phyloP scores from a whole-genome alignment of 2,329 filamentous ascomycete genomes.

The Sphaerulina musiva region DNA sequence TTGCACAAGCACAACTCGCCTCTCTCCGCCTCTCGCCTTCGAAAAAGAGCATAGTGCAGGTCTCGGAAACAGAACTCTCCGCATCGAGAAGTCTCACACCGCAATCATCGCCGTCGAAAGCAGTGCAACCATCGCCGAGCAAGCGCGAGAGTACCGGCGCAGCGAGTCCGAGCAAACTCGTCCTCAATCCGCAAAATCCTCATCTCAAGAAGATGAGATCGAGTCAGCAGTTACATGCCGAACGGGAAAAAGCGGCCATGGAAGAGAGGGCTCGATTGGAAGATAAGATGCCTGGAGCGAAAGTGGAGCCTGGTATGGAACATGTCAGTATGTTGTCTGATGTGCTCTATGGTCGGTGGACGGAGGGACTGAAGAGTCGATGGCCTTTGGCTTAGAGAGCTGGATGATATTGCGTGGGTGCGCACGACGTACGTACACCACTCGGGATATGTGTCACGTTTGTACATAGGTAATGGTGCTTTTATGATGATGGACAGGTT shows the following conservation, averaged over 20 bases:
- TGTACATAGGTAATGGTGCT: too few relatives aligned
- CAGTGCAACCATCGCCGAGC: conserved; percentile 17
- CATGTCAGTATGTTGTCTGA: conserved; percentile 84
- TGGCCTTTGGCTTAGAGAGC: conserved; percentile 34
- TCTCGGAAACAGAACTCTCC: conserved; percentile 18
- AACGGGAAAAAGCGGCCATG: conserved; percentile 46
- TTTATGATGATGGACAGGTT: too few relatives aligned
- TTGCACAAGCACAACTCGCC: conserved; percentile 33
- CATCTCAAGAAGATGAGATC: conserved; percentile 70
- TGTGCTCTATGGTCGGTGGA: conserved; percentile 85
- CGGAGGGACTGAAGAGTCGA: conserved; percentile 62
- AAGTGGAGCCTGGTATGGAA: conserved; percentile 70
- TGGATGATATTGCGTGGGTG: neutral
- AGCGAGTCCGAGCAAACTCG: conserved; percentile 52
- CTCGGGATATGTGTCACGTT: too few relatives aligned
- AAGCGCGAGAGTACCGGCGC: conserved; percentile 17
- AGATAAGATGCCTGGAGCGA: conserved; percentile 50
- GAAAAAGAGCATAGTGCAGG: conserved; percentile 21
- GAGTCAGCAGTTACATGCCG: conserved; percentile 34
- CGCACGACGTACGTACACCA: too few relatives aligned
- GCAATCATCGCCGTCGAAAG: conserved; percentile 26
- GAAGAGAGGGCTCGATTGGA: conserved; percentile 46
- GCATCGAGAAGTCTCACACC: conserved; percentile 22
- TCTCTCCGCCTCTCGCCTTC: conserved; percentile 27
- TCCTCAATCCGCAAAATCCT: conserved; percentile 75